These are phyloP conservation scores for Penicillium sp. DNA, from an alignment of 2,329 filamentous ascomycete genomes.

Conservation along the genomic window DNA sequence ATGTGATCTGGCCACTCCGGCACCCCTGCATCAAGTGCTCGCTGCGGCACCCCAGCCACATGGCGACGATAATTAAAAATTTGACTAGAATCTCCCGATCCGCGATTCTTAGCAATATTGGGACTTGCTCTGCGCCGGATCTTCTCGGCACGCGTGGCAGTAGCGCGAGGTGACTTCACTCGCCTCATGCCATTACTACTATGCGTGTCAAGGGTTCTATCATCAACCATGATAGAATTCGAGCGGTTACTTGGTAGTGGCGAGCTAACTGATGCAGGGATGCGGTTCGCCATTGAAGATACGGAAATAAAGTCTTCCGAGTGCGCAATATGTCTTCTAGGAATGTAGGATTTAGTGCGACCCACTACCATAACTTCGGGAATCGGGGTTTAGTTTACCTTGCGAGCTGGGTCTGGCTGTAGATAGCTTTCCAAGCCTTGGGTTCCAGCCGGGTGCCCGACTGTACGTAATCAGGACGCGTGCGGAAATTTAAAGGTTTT, in stretches of 20 bases:
- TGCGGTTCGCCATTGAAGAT: slow-evolving; percentile 11
- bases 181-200: slow-evolving; percentile 11
- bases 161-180: slow-evolving; percentile 7
- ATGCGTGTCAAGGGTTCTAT: slow-evolving; percentile 8
- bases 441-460: not conserved
- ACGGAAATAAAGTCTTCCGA: slow-evolving; percentile 4
- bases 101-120: not conserved
- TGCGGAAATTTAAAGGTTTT: not conserved
- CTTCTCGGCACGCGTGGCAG: slow-evolving; percentile 7
- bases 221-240: slow-evolving; percentile 4
- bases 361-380: not conserved
- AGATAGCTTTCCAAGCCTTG: not conserved
- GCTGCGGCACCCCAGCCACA: not conserved
- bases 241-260: slow-evolving; percentile 8
- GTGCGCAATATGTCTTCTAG: slow-evolving; percentile 5
- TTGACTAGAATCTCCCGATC: not conserved
- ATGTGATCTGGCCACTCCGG: not conserved
- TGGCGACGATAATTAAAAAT: not conserved
- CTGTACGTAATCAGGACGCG: not conserved
- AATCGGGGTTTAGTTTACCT: not conserved
- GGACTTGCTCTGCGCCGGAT: slow-evolving; percentile 3
- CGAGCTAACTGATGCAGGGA: slow-evolving; percentile 6
- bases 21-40: not conserved
- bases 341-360: not conserved
- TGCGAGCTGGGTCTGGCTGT: not conserved